Base-by-base conservation (phyloP, 2,329 filamentous ascomycete genomes). In the Aureobasidium sp. region DNA sequence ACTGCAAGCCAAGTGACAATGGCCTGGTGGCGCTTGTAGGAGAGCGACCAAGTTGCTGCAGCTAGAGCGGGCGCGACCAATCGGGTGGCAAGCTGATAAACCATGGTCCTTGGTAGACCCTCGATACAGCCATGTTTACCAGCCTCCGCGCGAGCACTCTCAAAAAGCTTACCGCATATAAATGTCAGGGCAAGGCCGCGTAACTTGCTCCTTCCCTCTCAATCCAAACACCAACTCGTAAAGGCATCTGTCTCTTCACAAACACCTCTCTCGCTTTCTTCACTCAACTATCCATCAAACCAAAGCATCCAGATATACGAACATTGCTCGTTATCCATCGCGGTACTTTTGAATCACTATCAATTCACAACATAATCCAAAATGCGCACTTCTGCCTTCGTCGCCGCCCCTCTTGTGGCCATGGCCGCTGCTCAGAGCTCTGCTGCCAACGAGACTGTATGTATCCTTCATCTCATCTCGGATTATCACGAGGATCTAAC, bases 381-480 rank as follows among this genome's bases (percentile, higher is more conserved):
- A 39, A 81, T 82, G 79, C 79, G 76, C 72, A 70, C 72, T 71
- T 76, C 77, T 36, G 66, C 77, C 67, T 63, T 80, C 70, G 63
- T 78, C 68, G 61, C 68, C 66, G 74, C 68, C 72, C 77, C 71
- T 68, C 78, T 74, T 72, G 74, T 71, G 65, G 78, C 74, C 62
- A 69, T 77, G 56, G 78, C 72, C 47, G 67, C 74, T 63, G 76
- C 76, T 37, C 75, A 78, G 67, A 68, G 67, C 61, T 67, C 67
- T 3, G 7, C 51, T 13, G 27, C 53, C 29, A 57, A 57, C 12
- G 53, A 57, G 41, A 57, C 53, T 12, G 52, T 56, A 56, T 9
- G 52, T 51, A 5, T 41, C 2, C 23, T 37, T n/a, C 32, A 29
- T 8, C 20, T 26, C 17, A 5, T 15, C 17, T 42, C 20, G 6